Evolutionary conservation across 192 early-diverging fungal genomes (phyloP), one percentile per base, ranked within the genome.

Genomic region (Haplosporangium gracile): DNA sequence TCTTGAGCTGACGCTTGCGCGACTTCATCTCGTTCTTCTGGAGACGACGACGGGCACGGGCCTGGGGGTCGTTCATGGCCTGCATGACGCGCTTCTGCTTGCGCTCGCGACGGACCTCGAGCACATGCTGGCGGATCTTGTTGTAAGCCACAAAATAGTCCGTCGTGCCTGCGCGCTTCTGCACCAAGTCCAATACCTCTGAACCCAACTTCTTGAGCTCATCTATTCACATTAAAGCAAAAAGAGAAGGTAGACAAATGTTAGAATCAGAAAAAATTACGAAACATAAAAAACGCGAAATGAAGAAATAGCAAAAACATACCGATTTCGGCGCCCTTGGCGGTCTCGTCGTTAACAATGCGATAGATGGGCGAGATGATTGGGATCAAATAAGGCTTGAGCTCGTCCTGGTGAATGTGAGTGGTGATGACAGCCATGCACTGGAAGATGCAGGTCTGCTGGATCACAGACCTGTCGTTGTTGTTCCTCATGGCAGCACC

Each of bases 371-470:
- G 93, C 0, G 95, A 89, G 34, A 98, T 89, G 36, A 97, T 94
- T 1, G 94, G 87, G 77, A 90, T 85, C 39, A 98, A 77, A 77
- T 96, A 97, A 4, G 92, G 82, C n/a, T 78, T 73, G 38, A 95
- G 83, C 24, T 94, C 88, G 2, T 89, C 73, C 16, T 92, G 53
- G 4, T 92, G 90, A 16, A 98, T 88, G n/a, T 92, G 88, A 22
- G 91, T 91, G 39, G 91, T 88, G 83, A 98, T 93, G 15, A 97
- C 97, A 40, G 97, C 98, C 90, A 97, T 97, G 93, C 94, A 97
- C 80, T 97, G 94, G 90, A 97, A 99, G n/a, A 97, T 92, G 70
- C 90, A 94, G 36, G 91, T 92, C 68, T 96, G 91, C 93, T 97
- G 90, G 70, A 72, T 90, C 69, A 74, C 70, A 63, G 47, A 87